Conservation (phyloP, 140 eudicot species). For the Erigeron philadelphicus region DNA sequence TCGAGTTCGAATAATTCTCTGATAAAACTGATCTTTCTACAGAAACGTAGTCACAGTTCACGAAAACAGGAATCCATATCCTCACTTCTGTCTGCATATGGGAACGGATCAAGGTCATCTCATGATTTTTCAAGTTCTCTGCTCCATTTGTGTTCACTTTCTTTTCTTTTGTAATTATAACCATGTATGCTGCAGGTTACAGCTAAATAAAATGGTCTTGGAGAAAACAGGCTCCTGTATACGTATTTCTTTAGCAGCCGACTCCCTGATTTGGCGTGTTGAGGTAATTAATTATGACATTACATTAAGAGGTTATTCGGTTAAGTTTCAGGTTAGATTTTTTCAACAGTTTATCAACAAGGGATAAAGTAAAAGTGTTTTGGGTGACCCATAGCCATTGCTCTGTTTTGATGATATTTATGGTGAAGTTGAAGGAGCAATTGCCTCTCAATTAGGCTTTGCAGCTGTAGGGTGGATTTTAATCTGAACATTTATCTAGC, state of each 20-base stretch:
- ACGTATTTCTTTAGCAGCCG: constrained; percentile 52
- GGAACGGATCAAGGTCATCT: constrained; percentile 49
- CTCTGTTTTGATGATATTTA: not conserved
- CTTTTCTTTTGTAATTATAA: constrained; percentile 18
- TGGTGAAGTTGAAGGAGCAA: not conserved
- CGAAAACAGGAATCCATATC: constrained; percentile 63
- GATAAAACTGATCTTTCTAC: constrained; percentile 22
- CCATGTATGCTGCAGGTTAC: constrained; percentile 37
- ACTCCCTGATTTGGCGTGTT: constrained; percentile 77
- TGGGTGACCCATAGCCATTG: not conserved
- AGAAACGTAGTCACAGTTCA: constrained; percentile 51
- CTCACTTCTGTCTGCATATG: constrained; percentile 49
- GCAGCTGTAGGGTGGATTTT: not conserved
- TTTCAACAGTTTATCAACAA: not conserved
- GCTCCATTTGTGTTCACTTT: constrained; percentile 1
- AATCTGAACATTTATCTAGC: not conserved
- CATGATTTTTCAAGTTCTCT: constrained; percentile 7
- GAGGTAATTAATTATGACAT: constrained; percentile 47
- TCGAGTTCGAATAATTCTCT: not conserved
- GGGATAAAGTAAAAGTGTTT: not conserved
- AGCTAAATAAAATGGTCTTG: constrained; percentile 40
- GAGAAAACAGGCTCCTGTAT: constrained; percentile 58
- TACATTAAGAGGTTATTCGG: constrained; percentile 1
- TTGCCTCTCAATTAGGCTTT: not conserved
- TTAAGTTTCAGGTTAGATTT: not conserved